Evolutionary conservation across 2,329 filamentous ascomycete genomes (phyloP), one percentile per base, ranked within the genome.

Genomic region (Onygenales sp.): DNA sequence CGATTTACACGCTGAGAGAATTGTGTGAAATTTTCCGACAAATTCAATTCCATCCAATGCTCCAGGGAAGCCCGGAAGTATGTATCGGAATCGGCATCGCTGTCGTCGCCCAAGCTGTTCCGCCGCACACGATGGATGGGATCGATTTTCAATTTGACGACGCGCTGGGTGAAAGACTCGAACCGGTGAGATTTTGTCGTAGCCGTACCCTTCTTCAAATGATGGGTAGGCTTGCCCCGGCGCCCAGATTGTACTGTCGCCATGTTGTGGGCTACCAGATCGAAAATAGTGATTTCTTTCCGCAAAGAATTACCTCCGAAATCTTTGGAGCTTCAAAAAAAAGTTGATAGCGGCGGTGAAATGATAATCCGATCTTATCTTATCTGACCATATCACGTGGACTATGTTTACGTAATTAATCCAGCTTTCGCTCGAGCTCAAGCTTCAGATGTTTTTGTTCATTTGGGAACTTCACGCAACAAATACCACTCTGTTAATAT

Each of bases 121-220:
- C 86, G 86, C 71, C 90, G 88, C 63, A 94, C 86, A 72, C 86
- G 86, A 70, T 93, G 89, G 61, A 98, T 81, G 45, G 93, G 93
- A 64, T 98, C 92, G 73, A 98, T 85, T 72, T 89, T 93, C 66
- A 97, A 81, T 69, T 91, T 93, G 58, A 88, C 83, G 68, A 97
- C 88, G 70, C 94, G 93, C 66, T 85, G 82, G 55, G 86, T 88
- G 73, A 97, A 97, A 58, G 88, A 86, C 73, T 96, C 87, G 82
- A 89, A 97, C 67, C 88, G 81, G 72, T 96, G 89, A 51, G 89
- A 86, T 66, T 89, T 91, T 57, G 85, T 84, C 61, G 90, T 87
- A 50, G 78, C 76, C 31, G 89, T 94, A 59, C 79, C 79, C 57
- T 79, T 79, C 67, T 87, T 89, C 59, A 78, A 64, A 50, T 75